phyloP scores from a whole-genome alignment of 108 stramenopile genomes.

The Fragilaria radians region DNA sequence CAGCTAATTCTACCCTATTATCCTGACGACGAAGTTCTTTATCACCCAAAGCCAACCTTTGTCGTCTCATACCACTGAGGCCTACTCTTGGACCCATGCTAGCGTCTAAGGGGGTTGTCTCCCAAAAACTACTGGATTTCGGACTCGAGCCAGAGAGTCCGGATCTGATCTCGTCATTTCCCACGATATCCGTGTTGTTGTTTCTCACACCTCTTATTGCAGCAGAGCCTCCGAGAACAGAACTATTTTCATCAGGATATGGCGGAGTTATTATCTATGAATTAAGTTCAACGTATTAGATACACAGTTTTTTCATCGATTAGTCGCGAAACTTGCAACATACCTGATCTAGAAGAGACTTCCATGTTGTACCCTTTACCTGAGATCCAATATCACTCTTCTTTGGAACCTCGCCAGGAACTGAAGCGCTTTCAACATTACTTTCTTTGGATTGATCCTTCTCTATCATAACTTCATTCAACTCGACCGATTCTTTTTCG shows the following conservation, averaged over 20 bases:
- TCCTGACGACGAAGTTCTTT: background rate
- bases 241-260: background rate
- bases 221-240: background rate
- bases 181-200: no score
- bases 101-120: background rate
- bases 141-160: no score
- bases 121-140: background rate
- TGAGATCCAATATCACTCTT: no score
- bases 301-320: no score
- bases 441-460: no score
- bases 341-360: background rate
- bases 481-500: background rate
- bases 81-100: background rate
- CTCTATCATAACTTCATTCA: no score
- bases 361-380: background rate
- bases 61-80: background rate
- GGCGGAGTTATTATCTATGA: background rate
- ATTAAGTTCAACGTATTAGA: constrained; percentile 6
- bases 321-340: background rate
- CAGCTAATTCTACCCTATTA: background rate
- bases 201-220: no score
- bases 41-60: background rate
- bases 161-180: no score
- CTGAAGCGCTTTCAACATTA: no score
- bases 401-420: no score